Percentiles rank a stretch among this genome's conserved stretches.
These are phyloP conservation scores for Trichophyton simii DNA, from an alignment of 2,329 filamentous ascomycete species.

Conservation along the genomic window DNA sequence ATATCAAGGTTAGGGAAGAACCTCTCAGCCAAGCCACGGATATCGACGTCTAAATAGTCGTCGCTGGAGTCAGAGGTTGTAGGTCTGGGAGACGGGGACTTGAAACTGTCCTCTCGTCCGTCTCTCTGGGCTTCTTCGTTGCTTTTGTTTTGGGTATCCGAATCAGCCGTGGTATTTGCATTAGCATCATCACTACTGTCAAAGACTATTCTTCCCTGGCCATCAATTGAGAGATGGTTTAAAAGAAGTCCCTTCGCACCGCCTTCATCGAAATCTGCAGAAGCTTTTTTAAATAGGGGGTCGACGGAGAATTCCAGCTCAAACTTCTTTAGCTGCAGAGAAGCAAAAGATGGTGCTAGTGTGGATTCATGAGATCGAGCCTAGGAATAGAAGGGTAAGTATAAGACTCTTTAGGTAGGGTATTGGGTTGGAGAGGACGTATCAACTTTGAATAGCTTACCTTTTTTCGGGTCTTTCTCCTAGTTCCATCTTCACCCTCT, in stretches of 20 bases:
- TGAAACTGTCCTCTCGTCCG: constrained; percentile 34
- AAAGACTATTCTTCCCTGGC: constrained; percentile 85
- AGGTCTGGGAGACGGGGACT: constrained; percentile 21
- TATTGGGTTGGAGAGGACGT: too few relatives aligned
- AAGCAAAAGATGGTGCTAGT: constrained; percentile 72
- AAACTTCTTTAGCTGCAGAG: constrained; percentile 90
- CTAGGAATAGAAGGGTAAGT: constrained; percentile 21
- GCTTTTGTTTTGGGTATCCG: constrained; percentile 21
- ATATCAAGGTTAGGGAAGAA: constrained; percentile 74
- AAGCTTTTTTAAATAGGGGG: constrained; percentile 97
- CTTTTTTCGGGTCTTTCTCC: constrained; percentile 55
- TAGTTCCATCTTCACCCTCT: constrained; percentile 25
- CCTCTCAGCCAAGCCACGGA: constrained; percentile 57
- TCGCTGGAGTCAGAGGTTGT: constrained; percentile 26
- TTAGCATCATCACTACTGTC: constrained; percentile 85
- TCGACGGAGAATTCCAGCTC: constrained; percentile 95
- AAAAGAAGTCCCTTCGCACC: constrained; percentile 89
- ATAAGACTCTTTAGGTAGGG: neutral
- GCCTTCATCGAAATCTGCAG: constrained; percentile 95
- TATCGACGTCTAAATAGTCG: constrained; percentile 62
- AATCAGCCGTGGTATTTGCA: constrained; percentile 36
- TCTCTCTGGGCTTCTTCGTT: constrained; percentile 16
- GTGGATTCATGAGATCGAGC: constrained; percentile 86
- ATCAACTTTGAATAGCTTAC: constrained; percentile 29
- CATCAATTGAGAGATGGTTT: constrained; percentile 94